Evolutionary conservation across 2,329 filamentous ascomycete genomes (phyloP).

Genomic region (Pseudocercospora ulei): DNA sequence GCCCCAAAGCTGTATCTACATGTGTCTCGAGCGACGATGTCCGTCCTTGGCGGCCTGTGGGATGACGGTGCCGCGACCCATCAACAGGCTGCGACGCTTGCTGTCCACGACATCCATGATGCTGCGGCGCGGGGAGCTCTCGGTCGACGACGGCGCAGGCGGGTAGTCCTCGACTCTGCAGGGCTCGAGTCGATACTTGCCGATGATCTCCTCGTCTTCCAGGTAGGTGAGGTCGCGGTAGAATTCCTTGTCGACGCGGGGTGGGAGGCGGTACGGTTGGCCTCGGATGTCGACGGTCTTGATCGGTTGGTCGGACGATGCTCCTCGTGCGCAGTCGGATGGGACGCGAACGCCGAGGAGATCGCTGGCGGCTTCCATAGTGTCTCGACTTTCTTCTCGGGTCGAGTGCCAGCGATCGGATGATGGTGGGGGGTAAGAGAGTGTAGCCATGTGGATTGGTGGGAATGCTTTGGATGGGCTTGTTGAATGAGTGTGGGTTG

Average conservation of each 20-base stretch:
- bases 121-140: conserved; percentile 1
- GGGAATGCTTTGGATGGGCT: not conserved
- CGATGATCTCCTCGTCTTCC: conserved; percentile 17
- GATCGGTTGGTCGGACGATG: not conserved
- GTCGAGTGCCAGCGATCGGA: conserved; percentile 14
- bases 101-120: not conserved
- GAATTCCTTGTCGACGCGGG: conserved; percentile 12
- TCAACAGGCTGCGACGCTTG: not conserved
- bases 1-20: too few species aligned
- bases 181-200: conserved; percentile 14
- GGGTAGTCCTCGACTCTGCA: conserved; percentile 10
- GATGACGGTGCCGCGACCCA: too few species aligned
- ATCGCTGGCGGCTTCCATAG: conserved; percentile 13
- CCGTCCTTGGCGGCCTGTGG: too few species aligned
- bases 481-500: not conserved
- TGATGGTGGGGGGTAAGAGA: conserved; percentile 10
- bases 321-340: not conserved
- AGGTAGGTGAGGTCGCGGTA: conserved; percentile 18
- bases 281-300: conserved; percentile 16
- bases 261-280: conserved; percentile 14
- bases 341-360: conserved; percentile 11
- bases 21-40: too few species aligned
- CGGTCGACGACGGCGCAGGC: not conserved
- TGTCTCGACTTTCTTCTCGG: conserved; percentile 10
- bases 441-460: conserved; percentile 7